Base-by-base conservation (phyloP, 2,329 filamentous ascomycete genomes). In the Pleurostoma richardsiae region DNA sequence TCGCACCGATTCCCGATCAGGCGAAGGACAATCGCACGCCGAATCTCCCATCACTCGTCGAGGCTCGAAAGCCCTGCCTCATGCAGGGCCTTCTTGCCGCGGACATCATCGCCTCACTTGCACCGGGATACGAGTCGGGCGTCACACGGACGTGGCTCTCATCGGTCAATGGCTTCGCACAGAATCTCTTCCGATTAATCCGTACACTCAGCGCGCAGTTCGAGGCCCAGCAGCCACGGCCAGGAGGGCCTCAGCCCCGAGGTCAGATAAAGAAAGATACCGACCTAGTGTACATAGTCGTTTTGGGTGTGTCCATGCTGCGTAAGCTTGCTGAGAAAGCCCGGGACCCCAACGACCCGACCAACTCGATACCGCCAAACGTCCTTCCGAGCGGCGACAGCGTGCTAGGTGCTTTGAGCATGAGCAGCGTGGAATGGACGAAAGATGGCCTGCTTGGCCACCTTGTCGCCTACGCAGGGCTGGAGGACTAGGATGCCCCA, bases 21-120 rank as follows among this genome's bases (percentile, higher is more conserved):
- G 64, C 59, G 10, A 63, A 69, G 30, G 68, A 77, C 39, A 76
- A 77, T 11, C 80, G 83, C 36, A 77, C 79, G 11, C 74, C 79
- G 3, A 77, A 79, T 49, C 64, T 85, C 29, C 68, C 86, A 1
- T 79, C 83, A 0, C 76, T 90, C 4, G 80, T 94, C 4, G 90
- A 96, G 62, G 82, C 81, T 4, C 83, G 94, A 47, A 96, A 95
- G 65, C 86, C 94, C 1, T 85, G 90, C 58, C 71, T 99, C 8
- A 94, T 95, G 78, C 94, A 99, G 67, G 91, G 90, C 2, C 80
- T 97, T 57, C 75, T 97, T 5, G 88, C 90, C 1, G 91, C 90
- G 1, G 91, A 97, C 55, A 95, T 97, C 44, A 70, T 97, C 3
- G 83, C 90, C 0, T 84, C 84, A 7, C 73, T 96, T 10, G 77